A percentile compares a stretch with the other conserved stretches of the same genome.
Conservation (phyloP, 495 filamentous ascomycete species). For the Acidomyces sp. region DNA sequence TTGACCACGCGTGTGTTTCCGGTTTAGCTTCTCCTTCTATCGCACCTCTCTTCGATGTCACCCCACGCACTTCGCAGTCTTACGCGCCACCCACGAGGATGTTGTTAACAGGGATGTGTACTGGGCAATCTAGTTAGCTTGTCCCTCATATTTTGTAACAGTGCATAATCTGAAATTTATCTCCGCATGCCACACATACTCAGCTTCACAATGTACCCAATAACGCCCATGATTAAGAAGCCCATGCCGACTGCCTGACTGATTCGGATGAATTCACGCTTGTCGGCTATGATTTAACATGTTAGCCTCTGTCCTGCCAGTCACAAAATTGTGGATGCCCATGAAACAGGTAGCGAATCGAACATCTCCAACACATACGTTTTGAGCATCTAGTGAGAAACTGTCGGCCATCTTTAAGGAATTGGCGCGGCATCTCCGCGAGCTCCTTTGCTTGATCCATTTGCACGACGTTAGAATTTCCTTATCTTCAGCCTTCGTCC, state of each 20-base stretch:
- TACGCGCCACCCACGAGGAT: conserved; percentile 62
- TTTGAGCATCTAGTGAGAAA: conserved; percentile 78
- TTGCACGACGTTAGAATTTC: neutral
- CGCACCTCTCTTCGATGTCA: neutral
- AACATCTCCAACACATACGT: conserved; percentile 39
- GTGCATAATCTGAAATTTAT: neutral
- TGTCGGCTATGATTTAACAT: conserved; percentile 45
- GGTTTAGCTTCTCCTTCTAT: too few species aligned
- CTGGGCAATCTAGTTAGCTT: conserved; percentile 24
- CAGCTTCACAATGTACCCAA: conserved; percentile 90
- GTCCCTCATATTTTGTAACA: neutral
- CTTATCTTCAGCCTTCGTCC: neutral
- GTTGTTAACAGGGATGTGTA: conserved; percentile 77
- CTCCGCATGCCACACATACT: conserved; percentile 42
- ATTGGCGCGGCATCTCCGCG: conserved; percentile 69
- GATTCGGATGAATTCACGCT: conserved; percentile 72
- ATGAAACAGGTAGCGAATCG: neutral
- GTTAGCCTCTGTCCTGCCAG: neutral
- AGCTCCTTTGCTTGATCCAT: conserved; percentile 63
- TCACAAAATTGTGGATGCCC: neutral
- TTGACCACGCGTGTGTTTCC: too few species aligned
- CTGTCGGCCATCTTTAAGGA: conserved; percentile 64
- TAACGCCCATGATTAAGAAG: conserved; percentile 73
- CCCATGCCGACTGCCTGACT: conserved; percentile 89
- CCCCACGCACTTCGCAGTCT: too few species aligned